Conservation (phyloP, 441 rosid species). For the Croton laevigatus region DNA sequence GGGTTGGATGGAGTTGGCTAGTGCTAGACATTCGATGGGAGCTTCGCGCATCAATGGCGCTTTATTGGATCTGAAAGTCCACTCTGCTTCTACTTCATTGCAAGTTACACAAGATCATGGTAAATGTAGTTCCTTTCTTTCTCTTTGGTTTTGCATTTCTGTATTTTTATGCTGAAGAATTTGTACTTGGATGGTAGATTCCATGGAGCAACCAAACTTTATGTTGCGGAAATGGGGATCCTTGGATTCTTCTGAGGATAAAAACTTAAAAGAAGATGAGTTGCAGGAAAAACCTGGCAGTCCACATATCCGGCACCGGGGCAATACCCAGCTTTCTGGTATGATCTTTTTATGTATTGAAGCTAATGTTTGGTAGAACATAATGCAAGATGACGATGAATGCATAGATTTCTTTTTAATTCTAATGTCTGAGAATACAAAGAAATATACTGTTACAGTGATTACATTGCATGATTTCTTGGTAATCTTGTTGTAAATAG, state of each 20-base stretch:
- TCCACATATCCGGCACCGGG: slow-evolving; percentile 29
- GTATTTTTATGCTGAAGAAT: not conserved
- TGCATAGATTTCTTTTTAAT: too few species aligned
- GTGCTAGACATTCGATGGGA: slow-evolving; percentile 95
- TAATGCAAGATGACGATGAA: too few species aligned
- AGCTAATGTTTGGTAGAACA: too few species aligned
- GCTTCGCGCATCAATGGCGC: slow-evolving; percentile 65
- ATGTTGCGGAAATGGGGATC: slow-evolving; percentile 73
- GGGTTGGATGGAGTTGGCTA: slow-evolving; percentile 95
- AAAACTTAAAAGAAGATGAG: slow-evolving; percentile 30
- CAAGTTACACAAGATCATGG: slow-evolving; percentile 38
- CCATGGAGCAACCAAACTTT: slow-evolving; percentile 49
- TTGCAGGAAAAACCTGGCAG: slow-evolving; percentile 27
- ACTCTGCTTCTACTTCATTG: slow-evolving; percentile 70
- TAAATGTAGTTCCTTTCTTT: not conserved
- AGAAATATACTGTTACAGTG: too few species aligned
- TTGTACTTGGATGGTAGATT: slow-evolving; percentile 34
- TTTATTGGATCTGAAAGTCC: slow-evolving; percentile 70
- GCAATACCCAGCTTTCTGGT: slow-evolving; percentile 48
- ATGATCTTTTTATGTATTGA: slow-evolving; percentile 12
- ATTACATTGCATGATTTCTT: too few species aligned
- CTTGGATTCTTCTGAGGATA: slow-evolving; percentile 31
- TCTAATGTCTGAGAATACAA: too few species aligned
- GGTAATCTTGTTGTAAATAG: not conserved
- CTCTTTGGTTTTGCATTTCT: not conserved